A percentile compares a stretch with the other conserved stretches of the same genome.
phyloP scores from a whole-genome alignment of 371 early-diverging fungal species.

The Mortierella sp. region DNA sequence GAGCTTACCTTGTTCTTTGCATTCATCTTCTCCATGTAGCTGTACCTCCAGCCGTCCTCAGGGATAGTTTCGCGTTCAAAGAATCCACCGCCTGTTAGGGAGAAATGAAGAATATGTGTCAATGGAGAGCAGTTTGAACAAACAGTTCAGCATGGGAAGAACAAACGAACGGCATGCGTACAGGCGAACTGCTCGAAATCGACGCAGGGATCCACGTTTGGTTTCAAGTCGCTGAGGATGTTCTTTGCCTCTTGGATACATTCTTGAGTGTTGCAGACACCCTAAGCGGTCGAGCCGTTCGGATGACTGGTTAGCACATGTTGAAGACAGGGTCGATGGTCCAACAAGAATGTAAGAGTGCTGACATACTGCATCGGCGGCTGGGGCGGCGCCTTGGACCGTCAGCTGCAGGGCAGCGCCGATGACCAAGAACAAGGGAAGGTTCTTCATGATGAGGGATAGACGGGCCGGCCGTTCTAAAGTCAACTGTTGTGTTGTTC shows the following conservation, averaged over 20 bases:
- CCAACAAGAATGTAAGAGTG: background rate
- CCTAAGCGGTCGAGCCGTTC: background rate
- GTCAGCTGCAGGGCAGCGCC: constrained; percentile 9
- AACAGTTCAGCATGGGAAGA: no score
- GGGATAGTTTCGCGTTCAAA: constrained; percentile 6
- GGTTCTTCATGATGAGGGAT: background rate
- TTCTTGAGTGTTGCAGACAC: constrained; percentile 7
- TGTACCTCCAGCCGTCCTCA: background rate
- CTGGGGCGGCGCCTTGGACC: constrained; percentile 6
- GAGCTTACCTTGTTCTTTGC: constrained; percentile 2
- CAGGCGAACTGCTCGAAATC: background rate
- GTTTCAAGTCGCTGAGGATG: background rate
- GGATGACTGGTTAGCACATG: no score
- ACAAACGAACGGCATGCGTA: background rate
- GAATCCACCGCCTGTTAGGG: constrained; percentile 14
- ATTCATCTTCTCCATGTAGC: background rate
- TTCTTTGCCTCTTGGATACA: background rate
- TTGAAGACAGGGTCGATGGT: no score
- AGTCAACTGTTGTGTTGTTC: background rate
- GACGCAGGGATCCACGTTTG: background rate
- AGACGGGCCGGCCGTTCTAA: background rate
- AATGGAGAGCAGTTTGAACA: no score
- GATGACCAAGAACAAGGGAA: constrained; percentile 1
- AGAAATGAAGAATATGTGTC: no score
- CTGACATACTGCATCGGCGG: background rate